phyloP scores from a whole-genome alignment of 305 asterid species.

The Solanum chacoense region DNA sequence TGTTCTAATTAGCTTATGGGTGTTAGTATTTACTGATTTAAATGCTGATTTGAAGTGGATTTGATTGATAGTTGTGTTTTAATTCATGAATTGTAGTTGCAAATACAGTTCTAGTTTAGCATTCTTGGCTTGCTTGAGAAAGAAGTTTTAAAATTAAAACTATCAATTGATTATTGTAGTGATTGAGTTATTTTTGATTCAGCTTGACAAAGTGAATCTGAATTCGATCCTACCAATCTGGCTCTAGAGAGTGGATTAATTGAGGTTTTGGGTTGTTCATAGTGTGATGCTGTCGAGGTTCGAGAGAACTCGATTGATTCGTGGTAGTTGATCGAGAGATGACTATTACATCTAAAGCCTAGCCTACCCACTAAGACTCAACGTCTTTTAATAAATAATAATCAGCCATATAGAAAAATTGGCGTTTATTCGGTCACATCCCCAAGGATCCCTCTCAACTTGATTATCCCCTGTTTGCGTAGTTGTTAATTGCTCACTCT shows the following conservation, averaged over 20 bases:
- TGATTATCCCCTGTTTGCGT: background rate
- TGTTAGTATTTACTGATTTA: background rate
- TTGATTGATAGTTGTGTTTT: background rate
- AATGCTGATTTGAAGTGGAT: background rate
- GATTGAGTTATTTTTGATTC: too few species aligned
- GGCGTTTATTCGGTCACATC: background rate
- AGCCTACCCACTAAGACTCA: background rate
- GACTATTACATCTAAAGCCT: background rate
- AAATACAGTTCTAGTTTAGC: too few species aligned
- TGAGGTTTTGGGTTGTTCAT: background rate
- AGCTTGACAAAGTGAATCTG: background rate
- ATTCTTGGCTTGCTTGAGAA: background rate
- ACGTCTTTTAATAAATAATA: too few species aligned
- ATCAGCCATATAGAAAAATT: background rate
- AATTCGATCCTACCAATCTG: background rate
- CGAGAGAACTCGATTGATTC: too few species aligned
- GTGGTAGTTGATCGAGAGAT: background rate
- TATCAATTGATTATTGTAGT: background rate
- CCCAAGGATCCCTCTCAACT: background rate
- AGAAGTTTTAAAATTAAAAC: background rate
- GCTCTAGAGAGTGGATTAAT: background rate
- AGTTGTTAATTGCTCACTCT: background rate
- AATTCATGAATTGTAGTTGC: background rate
- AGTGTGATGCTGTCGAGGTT: background rate
- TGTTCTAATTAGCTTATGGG: background rate